Base-by-base conservation (phyloP, 176 grass and related monocot species). In the Tillandsia fasciculata region DNA sequence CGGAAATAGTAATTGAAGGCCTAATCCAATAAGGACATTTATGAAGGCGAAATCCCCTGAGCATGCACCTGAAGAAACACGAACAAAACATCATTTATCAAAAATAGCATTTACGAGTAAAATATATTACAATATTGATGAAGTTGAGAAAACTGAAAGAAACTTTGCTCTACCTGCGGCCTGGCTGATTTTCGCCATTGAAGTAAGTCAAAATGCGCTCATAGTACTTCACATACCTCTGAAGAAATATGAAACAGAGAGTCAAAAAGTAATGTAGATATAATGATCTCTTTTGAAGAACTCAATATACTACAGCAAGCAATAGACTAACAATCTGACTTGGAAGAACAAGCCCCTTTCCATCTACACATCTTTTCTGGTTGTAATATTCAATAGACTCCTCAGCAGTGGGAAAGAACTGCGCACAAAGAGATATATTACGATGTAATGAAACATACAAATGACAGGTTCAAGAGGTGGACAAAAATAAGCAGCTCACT, bases 151-250 rank as follows among this genome's bases (percentile, higher is more conserved):
- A 51, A 74, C 14, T 13, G 42, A 48, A 10, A 48, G 15, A 11
- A 59, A 48, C 51, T 26, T 47, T 52, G 8, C 63, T 49, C 70
- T 85, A 99, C 94, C 89, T 89, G 66, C 90, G 90, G 18, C 82
- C 82, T 51, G 89, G 82, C 52, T 93, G 95, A 87, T 87, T 99
- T 88, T 94, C 95, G 74, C 87, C 87, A 86, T 99, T 90, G 70
- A 88, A 93, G 78, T 93, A 84, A 26, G 74, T 94, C 74, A 93
- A 86, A 52, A 94, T 86, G 51, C 82, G 84, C 66, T 99, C 95
- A 29, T 93, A 99, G 87, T 99, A 99, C 63, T 93, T 99, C 66
- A 93, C 95, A 77, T 99, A 99, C 77, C 95, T 99, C 95, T 99
- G 74, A 10, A 90, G 58, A 69, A 63, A 69, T 71, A 73, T 51